phyloP scores from a whole-genome alignment of 148 eudicot species.

The Rhododendron vialii region DNA sequence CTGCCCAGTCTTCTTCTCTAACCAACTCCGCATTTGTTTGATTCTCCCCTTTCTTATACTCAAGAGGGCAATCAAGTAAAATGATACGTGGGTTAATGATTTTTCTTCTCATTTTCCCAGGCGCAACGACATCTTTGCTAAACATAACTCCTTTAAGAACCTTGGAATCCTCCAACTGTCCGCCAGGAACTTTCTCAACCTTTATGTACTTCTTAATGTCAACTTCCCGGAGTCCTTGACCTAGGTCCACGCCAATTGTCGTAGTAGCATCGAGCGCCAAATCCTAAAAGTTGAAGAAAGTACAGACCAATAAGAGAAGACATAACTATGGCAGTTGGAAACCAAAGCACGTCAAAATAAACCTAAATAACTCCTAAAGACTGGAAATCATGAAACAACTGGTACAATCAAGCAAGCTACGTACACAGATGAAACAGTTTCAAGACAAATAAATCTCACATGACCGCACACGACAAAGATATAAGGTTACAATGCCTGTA shows the following conservation, averaged over 20 bases:
- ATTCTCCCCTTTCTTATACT: conserved; percentile 96
- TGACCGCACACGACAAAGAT: neutral
- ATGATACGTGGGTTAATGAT: conserved; percentile 78
- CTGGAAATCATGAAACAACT: neutral
- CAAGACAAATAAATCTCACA: neutral
- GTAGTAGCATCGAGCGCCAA: conserved; percentile 87
- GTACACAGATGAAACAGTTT: neutral
- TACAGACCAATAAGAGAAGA: neutral
- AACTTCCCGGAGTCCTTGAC: conserved; percentile 83
- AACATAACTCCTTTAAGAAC: conserved; percentile 90
- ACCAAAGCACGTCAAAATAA: neutral
- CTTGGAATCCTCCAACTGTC: conserved; percentile 83
- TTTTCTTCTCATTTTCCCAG: conserved; percentile 94
- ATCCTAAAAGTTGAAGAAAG: conserved; percentile 39
- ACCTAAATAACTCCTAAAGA: neutral
- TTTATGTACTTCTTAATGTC: conserved; percentile 90
- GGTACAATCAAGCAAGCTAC: neutral
- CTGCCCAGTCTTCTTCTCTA: conserved; percentile 91
- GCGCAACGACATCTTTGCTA: conserved; percentile 89
- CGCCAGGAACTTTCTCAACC: conserved; percentile 91
- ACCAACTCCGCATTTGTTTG: conserved; percentile 95
- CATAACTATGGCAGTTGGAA: too few relatives aligned
- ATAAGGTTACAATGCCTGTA: neutral
- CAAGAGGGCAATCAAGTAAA: conserved; percentile 84
- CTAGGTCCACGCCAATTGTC: conserved; percentile 84